Conservation (phyloP, 495 filamentous ascomycete species). For the Aspergillus bertholletiae region DNA sequence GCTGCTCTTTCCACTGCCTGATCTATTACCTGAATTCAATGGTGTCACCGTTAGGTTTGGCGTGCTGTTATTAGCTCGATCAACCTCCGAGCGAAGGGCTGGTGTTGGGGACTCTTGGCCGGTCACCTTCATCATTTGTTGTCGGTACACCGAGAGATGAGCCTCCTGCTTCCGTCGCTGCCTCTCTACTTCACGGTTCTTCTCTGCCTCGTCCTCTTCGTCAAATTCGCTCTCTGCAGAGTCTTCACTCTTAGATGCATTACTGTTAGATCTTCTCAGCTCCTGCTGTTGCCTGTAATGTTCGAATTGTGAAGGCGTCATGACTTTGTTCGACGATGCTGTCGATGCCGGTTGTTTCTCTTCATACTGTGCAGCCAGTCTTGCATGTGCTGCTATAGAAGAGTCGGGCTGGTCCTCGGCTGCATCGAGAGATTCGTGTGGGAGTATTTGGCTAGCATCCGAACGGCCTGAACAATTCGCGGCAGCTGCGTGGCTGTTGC, state of each 20-base stretch:
- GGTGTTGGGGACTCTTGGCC: conserved; percentile 59
- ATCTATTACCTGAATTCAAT: conserved; percentile 33
- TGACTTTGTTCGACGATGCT: conserved; percentile 63
- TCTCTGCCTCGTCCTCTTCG: conserved; percentile 82
- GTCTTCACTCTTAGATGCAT: conserved; percentile 46
- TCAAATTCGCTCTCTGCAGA: conserved; percentile 60
- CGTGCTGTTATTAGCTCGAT: conserved; percentile 40
- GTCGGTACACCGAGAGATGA: conserved; percentile 83
- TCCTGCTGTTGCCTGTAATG: conserved; percentile 78
- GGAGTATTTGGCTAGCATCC: conserved; percentile 17
- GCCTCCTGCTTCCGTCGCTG: conserved; percentile 88
- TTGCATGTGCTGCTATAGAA: conserved; percentile 52
- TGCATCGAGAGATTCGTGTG: conserved; percentile 23
- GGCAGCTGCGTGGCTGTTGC: conserved; percentile 19
- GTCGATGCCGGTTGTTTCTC: conserved; percentile 35
- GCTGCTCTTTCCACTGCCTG: conserved; percentile 44
- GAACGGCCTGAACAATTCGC: conserved; percentile 8
- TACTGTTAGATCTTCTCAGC: conserved; percentile 50
- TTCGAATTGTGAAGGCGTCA: conserved; percentile 88
- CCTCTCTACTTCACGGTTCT: conserved; percentile 64
- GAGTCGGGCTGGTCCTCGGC: conserved; percentile 46
- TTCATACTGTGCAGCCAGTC: conserved; percentile 49
- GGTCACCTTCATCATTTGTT: conserved; percentile 96
- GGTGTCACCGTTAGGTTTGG: conserved; percentile 37
- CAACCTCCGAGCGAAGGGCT: conserved; percentile 36